Evolutionary conservation across 2,329 filamentous ascomycete species (phyloP).

Genomic region (Fusarium goolgardi): DNA sequence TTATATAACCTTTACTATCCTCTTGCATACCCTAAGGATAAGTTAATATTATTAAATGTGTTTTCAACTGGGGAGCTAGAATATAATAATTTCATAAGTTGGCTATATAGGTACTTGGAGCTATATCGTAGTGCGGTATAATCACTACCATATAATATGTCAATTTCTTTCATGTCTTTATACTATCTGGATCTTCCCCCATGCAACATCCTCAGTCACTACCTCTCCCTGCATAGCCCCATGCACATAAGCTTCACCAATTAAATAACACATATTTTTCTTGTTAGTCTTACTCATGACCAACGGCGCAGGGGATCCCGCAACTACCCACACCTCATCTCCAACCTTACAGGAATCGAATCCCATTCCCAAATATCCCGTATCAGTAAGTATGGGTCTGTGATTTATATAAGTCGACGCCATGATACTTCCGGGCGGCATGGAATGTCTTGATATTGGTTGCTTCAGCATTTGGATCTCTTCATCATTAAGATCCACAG

Average conservation of each 20-base stretch:
- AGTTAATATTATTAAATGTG: too few relatives aligned
- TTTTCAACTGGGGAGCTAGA: too few relatives aligned
- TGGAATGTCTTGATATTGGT: background rate
- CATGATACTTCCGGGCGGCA: background rate
- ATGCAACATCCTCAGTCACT: background rate
- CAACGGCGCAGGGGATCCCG: background rate
- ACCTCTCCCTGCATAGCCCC: constrained; percentile 10
- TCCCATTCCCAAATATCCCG: constrained; percentile 1
- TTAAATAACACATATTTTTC: accelerated
- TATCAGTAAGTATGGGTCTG: background rate
- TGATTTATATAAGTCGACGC: accelerated
- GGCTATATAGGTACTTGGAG: too few relatives aligned
- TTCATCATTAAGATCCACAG: accelerated
- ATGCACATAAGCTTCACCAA: constrained; percentile 1
- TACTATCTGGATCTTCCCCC: background rate
- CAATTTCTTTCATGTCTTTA: background rate
- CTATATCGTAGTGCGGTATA: too few relatives aligned
- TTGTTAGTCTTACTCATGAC: background rate
- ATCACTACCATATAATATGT: background rate
- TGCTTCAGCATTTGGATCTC: background rate
- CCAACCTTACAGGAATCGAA: background rate
- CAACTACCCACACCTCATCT: constrained; percentile 8
- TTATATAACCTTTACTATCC: too few relatives aligned
- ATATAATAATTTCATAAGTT: too few relatives aligned
- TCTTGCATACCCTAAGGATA: too few relatives aligned